Evolutionary conservation across 441 rosid genomes (phyloP), one percentile per base, ranked within the genome.

Genomic region (Pelargonium citronellum): DNA sequence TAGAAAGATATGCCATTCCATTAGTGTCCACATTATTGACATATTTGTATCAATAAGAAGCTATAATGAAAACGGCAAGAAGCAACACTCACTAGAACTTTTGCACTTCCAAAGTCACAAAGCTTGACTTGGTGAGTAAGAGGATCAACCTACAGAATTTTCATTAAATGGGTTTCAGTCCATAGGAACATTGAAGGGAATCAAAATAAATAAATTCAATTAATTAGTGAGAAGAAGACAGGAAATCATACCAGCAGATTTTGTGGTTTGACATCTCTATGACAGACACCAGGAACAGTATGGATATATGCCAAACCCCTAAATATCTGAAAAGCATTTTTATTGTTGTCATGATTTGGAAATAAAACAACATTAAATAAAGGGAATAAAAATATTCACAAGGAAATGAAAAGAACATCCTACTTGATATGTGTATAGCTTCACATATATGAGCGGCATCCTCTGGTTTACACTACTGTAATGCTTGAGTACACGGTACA

Each of bases 31-130:
- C 16, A 34, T 34, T 34, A 34, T 16, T 10, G 4, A 58, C 10
- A 44, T 34, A 20, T 47, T 13, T n/a, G 22, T 47, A 37, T 7
- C 44, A 55, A 8, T 20, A 53, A 1, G 11, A 9, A 16, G 3
- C 4, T 60, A 17, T 10, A 7, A 58, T 12, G 8, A 11, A 39
- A 66, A 44, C 16, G 60, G 68, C 11, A 22, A 10, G 3, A 66
- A 9, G 1, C 16, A 16, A 8, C 60, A 78, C 90, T 74, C 84
- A 93, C 99, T 27, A 96, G 88, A 81, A 87, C 94, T 88, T 96
- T 96, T 24, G 99, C 99, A 71, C 99, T 96, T 70, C 99, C 99
- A 83, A 96, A 96, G 79, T 96, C 99, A 65, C 99, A 96, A 71
- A 96, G 86, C 82, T 96, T 96, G 77, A 96, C 97, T 75, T 93